Evolutionary conservation across 1,139 yeast genomes (phyloP).

Genomic region (Kodamaea anthophila): DNA sequence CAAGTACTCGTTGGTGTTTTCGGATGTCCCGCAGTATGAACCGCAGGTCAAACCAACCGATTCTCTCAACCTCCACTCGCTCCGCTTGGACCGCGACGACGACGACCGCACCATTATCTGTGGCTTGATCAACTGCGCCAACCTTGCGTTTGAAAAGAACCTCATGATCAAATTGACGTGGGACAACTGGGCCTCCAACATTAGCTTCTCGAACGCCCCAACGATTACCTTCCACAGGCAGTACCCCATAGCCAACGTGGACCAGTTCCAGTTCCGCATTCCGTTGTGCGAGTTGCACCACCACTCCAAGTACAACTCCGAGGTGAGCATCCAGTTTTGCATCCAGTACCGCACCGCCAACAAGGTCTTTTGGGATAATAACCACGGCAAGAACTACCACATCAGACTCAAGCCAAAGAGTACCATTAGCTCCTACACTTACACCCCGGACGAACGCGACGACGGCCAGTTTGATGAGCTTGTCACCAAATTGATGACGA

Average conservation of each 20-base stretch:
- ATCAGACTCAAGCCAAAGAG: constrained; percentile 16
- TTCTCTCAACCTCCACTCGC: constrained; percentile 7
- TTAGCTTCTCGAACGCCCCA: constrained; percentile 22
- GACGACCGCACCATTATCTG: constrained; percentile 8
- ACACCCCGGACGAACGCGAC: constrained; percentile 8
- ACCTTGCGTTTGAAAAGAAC: constrained; percentile 34
- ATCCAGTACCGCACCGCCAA: constrained; percentile 15
- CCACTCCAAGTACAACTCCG: constrained; percentile 8
- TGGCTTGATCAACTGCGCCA: constrained; percentile 32
- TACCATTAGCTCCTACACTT: constrained; percentile 14
- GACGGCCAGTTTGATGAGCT: constrained; percentile 24
- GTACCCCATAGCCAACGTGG: constrained; percentile 21
- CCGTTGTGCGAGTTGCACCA: constrained; percentile 23
- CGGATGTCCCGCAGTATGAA: constrained; percentile 11
- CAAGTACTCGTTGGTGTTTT: constrained; percentile 9
- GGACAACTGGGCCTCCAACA: constrained; percentile 32
- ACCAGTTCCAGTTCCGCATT: constrained; percentile 34
- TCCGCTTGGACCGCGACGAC: constrained; percentile 5
- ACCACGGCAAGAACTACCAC: constrained; percentile 22
- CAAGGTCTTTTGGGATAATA: constrained; percentile 19
- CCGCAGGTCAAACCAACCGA: constrained; percentile 6
- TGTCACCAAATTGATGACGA: constrained; percentile 13
- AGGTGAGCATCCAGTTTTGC: constrained; percentile 15
- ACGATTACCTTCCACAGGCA: constrained; percentile 19
- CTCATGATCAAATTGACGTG: constrained; percentile 32